Conservation (phyloP, 2,329 filamentous ascomycete species). For the Zasmidium cellare region DNA sequence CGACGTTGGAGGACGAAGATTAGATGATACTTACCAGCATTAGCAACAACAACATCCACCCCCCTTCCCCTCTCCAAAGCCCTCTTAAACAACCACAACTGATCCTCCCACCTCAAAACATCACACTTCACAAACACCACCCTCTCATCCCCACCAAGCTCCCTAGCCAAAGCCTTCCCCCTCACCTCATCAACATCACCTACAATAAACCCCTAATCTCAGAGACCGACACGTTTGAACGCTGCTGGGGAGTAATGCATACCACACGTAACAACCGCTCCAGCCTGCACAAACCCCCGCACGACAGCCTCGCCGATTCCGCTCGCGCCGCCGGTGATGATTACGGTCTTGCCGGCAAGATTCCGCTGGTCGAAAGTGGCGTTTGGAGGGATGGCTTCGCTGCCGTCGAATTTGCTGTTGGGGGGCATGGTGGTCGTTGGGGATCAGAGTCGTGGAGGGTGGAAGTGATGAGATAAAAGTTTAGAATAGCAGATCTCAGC, state of each 20-base stretch:
- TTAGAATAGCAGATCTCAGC: no score
- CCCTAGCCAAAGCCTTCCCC: not conserved
- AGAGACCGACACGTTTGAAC: no score
- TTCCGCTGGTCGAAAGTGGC: conserved; percentile 36
- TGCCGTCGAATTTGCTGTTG: not conserved
- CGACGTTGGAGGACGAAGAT: not conserved
- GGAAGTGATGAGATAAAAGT: no score
- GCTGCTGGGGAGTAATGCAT: no score
- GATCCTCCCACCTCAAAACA: not conserved
- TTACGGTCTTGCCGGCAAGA: conserved; percentile 45
- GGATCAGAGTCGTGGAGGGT: no score
- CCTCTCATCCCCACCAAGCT: not conserved
- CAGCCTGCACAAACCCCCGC: not conserved
- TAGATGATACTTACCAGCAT: not conserved
- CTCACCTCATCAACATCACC: not conserved
- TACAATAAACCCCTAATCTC: not conserved
- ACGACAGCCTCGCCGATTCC: conserved; percentile 24
- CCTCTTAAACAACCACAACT: not conserved
- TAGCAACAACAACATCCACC: not conserved
- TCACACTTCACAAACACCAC: conserved; percentile 1
- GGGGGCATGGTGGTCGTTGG: not conserved
- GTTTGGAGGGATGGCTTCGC: conserved; percentile 33
- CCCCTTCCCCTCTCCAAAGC: not conserved
- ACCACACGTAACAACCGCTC: conserved; percentile 1
- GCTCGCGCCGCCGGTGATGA: conserved; percentile 48